Evolutionary conservation across 257 asterid species (phyloP).

Genomic region (Echium plantagineum): DNA sequence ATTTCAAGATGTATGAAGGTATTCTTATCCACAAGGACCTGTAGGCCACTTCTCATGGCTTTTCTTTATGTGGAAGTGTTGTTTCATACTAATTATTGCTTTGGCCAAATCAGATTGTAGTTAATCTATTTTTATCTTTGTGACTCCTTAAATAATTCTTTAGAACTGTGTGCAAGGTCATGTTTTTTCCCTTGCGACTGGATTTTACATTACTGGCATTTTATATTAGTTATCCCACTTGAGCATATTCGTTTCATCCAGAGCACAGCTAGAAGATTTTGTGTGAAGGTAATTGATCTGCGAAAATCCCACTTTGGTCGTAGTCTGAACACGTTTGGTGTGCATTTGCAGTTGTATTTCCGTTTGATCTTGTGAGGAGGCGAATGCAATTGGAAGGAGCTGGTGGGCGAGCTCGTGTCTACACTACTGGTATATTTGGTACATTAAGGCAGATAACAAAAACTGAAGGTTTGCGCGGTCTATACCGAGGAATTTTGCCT

Average conservation of each 20-base stretch:
- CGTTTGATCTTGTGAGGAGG: slow-evolving; percentile 76
- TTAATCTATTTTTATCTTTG: too few relatives aligned
- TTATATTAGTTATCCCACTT: not conserved
- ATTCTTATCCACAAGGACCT: too few relatives aligned
- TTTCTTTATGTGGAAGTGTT: too few relatives aligned
- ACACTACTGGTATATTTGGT: slow-evolving; percentile 48
- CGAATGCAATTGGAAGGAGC: slow-evolving; percentile 91
- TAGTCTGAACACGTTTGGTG: not conserved
- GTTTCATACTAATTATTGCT: too few relatives aligned
- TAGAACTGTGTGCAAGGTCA: too few relatives aligned
- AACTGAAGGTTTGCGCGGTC: slow-evolving; percentile 50
- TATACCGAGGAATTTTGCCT: slow-evolving; percentile 72
- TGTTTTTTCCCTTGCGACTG: too few relatives aligned
- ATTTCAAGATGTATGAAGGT: too few relatives aligned
- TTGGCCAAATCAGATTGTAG: not conserved
- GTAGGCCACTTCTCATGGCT: too few relatives aligned
- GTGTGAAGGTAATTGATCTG: not conserved
- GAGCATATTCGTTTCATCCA: not conserved
- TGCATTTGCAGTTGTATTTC: slow-evolving; percentile 56
- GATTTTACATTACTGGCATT: too few relatives aligned
- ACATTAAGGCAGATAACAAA: slow-evolving; percentile 43
- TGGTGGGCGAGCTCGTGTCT: slow-evolving; percentile 66
- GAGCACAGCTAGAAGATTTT: not conserved
- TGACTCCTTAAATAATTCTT: too few relatives aligned
- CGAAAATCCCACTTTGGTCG: not conserved